Base-by-base conservation (phyloP, 164 flowering plant genomes). In the Protea cynaroides region DNA sequence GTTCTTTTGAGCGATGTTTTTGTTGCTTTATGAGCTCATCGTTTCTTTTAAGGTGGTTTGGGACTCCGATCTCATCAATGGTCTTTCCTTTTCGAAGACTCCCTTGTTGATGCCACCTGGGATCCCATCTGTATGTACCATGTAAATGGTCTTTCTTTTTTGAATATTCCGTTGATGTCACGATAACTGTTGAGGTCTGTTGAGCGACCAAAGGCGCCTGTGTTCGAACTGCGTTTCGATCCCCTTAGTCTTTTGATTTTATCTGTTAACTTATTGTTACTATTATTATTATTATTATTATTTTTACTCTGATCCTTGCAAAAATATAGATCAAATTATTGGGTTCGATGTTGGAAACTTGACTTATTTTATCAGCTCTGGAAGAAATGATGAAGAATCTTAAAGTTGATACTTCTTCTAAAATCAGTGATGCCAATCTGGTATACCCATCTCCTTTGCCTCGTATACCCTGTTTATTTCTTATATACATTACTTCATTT, bases 381-480 rank as follows among this genome's bases (percentile, higher is more conserved):
- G 81, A 75, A 52, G 77, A 65, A 44, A 68, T 65, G 70, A 71
- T 69, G 54, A 74, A 71, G 72, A 77, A 77, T 65, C 67, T 66
- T 25, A 75, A 77, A 61, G 64, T 76, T 43, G 79, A 79, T 61
- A 66, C 74, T 76, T 54, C 75, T 56, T 37, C 72, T 34, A 68
- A 75, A 62, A 61, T 54, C 44, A 21, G 29, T n/a, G 66, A 71
- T 44, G 22, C 74, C 52, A 73, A 62, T 56, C 47, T 58, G 74
- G 81, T 80, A 73, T 50, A 72, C 25, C 18, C 14, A 8, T 22
- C 61, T 21, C 5, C 1, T 11, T 38, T 47, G n/a, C 23, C 11
- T 22, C 5, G 12, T 24, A 24, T 25, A 8, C 24, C 18, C 34
- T 29, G 34, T 5, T 29, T 29, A 29, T 29, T 29, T 29, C 34